Evolutionary conservation across 2,329 filamentous ascomycete genomes (phyloP), one percentile per base, ranked within the genome.

Genomic region (Hirsutella minnesotensis): DNA sequence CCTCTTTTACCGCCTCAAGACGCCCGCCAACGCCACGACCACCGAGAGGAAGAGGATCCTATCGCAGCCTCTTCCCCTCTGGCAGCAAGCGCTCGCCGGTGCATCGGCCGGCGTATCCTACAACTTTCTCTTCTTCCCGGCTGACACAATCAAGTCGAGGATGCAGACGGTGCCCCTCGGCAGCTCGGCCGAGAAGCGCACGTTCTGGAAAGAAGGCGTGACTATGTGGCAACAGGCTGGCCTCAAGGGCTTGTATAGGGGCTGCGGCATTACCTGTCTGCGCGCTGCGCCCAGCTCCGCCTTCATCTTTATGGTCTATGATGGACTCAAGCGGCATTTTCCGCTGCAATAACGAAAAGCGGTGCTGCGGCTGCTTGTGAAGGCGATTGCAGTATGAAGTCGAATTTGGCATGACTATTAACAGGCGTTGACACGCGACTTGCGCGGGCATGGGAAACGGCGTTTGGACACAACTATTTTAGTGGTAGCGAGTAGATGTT

Each of bases 41-140:
- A 51, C 55, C 3, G 66, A 69, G 56, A 66, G 56, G 44, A 62
- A 65, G 47, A 57, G 53, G 2, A 57, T 72, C 15, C 53, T 61
- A 3, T 60, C 70, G 4, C 66, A 73, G 39, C 69, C 79, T 1
- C 66, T 95, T 9, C 83, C 86, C 5, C 62, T 95, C 5, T 85
- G 84, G 73, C 87, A 95, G 64, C 88, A 94, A 61, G 86, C 94
- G 56, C 59, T 86, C 18, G 86, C 89, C 2, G 90, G 90, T 35
- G 90, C 90, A 3, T 78, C 81, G 8, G 92, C 90, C 3, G 92
- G 92, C 42, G 85, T 95, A 67, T 81, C 80, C 30, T 98, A 98
- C 67, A 98, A 98, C 61, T 96, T 96, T 59, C 67, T 94, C 19
- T 95, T 96, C 70, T 98, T 92, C 60, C 92, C 92, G 0, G 92